phyloP scores from a whole-genome alignment of 306 rosid genomes.

The Quercus berberidifolia region DNA sequence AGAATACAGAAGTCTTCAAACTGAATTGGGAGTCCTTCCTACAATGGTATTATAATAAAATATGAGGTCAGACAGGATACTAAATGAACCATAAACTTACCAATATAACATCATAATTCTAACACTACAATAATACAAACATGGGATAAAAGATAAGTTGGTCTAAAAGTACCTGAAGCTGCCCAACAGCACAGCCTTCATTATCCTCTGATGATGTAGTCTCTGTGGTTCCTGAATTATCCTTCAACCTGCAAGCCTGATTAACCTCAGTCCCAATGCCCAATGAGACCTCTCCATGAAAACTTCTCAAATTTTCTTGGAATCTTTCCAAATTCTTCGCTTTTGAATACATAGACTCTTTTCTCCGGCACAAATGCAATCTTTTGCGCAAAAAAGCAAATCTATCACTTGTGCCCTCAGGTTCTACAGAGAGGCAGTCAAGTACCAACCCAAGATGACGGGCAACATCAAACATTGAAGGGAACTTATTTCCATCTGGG shows the following conservation, averaged over 20 bases:
- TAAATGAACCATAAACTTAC: constrained; percentile 11
- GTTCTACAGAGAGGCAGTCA: constrained; percentile 46
- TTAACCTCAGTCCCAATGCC: too few relatives aligned
- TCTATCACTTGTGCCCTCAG: constrained; percentile 56
- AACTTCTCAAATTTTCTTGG: constrained; percentile 34
- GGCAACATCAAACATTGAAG: constrained; percentile 88
- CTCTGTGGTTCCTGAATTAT: too few relatives aligned
- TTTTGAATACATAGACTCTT: constrained; percentile 31
- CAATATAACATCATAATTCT: too few relatives aligned
- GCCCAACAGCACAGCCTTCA: too few relatives aligned
- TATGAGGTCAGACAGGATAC: constrained; percentile 14
- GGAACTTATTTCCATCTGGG: constrained; percentile 88
- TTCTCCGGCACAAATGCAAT: constrained; percentile 55
- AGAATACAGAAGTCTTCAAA: constrained; percentile 84
- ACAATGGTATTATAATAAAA: too few relatives aligned
- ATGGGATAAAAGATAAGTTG: too few relatives aligned
- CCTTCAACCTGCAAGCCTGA: too few relatives aligned
- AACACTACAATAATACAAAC: too few relatives aligned
- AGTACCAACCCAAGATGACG: constrained; percentile 72
- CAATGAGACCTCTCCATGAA: constrained; percentile 38
- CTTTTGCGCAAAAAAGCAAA: constrained; percentile 40
- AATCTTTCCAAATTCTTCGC: constrained; percentile 10
- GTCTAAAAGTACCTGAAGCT: too few relatives aligned
- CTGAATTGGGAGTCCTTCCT: constrained; percentile 88
- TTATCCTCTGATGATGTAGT: too few relatives aligned